phyloP scores from a whole-genome alignment of 2,329 filamentous ascomycete genomes.

The Triangularia verruculosa region DNA sequence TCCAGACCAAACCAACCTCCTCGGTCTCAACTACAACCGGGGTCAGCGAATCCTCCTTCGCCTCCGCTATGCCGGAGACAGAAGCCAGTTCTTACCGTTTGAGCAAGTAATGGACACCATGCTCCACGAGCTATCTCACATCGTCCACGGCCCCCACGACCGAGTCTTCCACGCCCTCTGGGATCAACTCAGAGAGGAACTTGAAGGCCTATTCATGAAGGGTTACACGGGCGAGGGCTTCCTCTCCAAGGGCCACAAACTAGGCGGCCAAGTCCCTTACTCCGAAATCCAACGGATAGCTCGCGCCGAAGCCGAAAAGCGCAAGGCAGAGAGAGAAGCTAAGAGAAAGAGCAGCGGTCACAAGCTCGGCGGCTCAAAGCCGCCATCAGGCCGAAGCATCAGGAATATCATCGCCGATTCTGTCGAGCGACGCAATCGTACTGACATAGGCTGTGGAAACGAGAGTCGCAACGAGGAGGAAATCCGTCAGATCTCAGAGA shows the following conservation, averaged over 20 bases:
- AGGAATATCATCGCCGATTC: slow-evolving; percentile 70
- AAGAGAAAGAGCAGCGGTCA: slow-evolving; percentile 59
- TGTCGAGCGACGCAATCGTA: slow-evolving; percentile 58
- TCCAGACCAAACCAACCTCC: slow-evolving; percentile 67
- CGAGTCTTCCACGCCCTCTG: slow-evolving; percentile 79
- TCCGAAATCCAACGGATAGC: slow-evolving; percentile 73
- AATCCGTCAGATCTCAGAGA: slow-evolving; percentile 61
- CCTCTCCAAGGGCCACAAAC: slow-evolving; percentile 67
- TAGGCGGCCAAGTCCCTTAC: slow-evolving; percentile 69
- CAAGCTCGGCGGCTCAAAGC: slow-evolving; percentile 63
- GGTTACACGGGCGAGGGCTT: slow-evolving; percentile 93
- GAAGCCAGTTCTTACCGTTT: slow-evolving; percentile 72
- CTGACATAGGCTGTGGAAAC: slow-evolving; percentile 72
- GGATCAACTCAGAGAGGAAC: slow-evolving; percentile 85
- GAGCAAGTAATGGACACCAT: slow-evolving; percentile 86
- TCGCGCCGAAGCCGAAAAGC: slow-evolving; percentile 69
- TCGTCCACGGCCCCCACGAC: slow-evolving; percentile 79
- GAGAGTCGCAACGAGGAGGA: slow-evolving; percentile 64
- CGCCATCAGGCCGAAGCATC: slow-evolving; percentile 61
- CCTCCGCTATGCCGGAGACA: slow-evolving; percentile 72
- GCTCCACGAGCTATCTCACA: slow-evolving; percentile 92
- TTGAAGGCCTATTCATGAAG: slow-evolving; percentile 70
- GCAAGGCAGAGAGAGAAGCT: slow-evolving; percentile 47
- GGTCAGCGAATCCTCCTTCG: slow-evolving; percentile 80
- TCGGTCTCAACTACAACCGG: slow-evolving; percentile 75